phyloP scores from a whole-genome alignment of 2,329 filamentous ascomycete species.

The Cladosporium colombiae region DNA sequence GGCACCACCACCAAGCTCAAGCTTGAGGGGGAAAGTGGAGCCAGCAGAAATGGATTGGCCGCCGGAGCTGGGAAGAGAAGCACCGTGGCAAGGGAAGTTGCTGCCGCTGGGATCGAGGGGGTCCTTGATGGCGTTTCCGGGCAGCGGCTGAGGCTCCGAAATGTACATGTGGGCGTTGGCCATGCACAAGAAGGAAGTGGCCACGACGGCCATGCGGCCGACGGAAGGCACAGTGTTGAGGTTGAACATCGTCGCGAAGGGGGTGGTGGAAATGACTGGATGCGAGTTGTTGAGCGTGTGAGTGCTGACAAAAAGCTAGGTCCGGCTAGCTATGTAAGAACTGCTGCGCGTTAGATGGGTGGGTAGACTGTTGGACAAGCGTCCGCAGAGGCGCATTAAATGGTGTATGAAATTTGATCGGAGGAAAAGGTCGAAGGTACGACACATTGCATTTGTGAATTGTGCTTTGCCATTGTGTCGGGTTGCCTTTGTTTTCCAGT shows the following conservation, averaged over 20 bases:
- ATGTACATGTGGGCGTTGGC: constrained; percentile 78
- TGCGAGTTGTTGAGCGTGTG: constrained; percentile 15
- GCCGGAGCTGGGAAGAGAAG: constrained; percentile 48
- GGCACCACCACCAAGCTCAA: constrained; percentile 48
- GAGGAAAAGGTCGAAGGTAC: not conserved
- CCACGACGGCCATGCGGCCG: constrained; percentile 53
- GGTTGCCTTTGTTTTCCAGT: not conserved
- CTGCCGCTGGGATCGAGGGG: constrained; percentile 63
- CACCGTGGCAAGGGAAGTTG: constrained; percentile 82
- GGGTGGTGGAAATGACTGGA: constrained; percentile 20
- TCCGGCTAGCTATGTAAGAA: constrained; percentile 16
- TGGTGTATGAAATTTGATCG: not conserved
- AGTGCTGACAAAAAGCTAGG: constrained; percentile 16
- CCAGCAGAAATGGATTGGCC: constrained; percentile 63
- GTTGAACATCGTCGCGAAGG: constrained; percentile 21
- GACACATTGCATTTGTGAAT: not conserved
- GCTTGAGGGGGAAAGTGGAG: constrained; percentile 60
- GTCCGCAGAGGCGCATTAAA: not conserved
- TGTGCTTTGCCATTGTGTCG: not conserved
- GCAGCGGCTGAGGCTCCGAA: constrained; percentile 64
- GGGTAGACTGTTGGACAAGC: not conserved
- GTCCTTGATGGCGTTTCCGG: constrained; percentile 53
- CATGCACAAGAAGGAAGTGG: constrained; percentile 56
- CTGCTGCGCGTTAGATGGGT: not conserved
- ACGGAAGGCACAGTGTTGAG: constrained; percentile 49